Evolutionary conservation across 148 eudicot species (phyloP).

Genomic region (Rhododendron henanense): DNA sequence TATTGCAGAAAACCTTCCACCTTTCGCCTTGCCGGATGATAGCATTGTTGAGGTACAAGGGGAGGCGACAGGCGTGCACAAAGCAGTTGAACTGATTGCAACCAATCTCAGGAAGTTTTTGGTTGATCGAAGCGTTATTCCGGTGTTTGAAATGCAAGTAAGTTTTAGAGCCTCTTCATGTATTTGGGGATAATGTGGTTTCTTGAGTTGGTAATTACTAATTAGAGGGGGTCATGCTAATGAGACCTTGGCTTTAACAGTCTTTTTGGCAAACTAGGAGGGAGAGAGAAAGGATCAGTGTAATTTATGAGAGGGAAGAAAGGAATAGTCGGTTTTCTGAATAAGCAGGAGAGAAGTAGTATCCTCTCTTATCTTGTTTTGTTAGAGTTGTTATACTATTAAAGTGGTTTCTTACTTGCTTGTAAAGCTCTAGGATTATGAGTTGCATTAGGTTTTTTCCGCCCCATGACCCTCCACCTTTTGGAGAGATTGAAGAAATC

Average conservation of each 20-base stretch:
- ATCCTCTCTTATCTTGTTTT: not conserved
- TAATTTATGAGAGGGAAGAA: not conserved
- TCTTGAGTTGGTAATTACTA: not conserved
- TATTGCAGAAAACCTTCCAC: slow-evolving; percentile 43
- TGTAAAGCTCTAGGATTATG: not conserved
- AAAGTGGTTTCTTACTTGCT: not conserved
- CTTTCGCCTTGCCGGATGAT: slow-evolving; percentile 49
- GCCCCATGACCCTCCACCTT: not conserved
- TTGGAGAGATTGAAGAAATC: not conserved
- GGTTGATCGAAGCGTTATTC: slow-evolving; percentile 47
- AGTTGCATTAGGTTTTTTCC: not conserved
- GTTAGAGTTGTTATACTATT: not conserved
- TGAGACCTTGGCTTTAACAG: not conserved
- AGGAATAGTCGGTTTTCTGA: not conserved
- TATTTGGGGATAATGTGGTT: not conserved
- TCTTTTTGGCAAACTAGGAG: not conserved
- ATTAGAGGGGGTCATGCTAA: not conserved
- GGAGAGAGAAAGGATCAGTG: not conserved
- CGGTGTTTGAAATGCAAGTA: slow-evolving; percentile 44
- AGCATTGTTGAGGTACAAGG: slow-evolving; percentile 49
- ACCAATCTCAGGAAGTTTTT: slow-evolving; percentile 47
- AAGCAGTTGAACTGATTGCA: slow-evolving; percentile 57
- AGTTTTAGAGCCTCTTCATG: slow-evolving; percentile 11
- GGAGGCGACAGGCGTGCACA: slow-evolving; percentile 37
- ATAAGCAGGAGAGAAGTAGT: not conserved